These are phyloP conservation scores for Pelargonium australe DNA, from an alignment of 441 rosid genomes.

Conservation along the genomic window DNA sequence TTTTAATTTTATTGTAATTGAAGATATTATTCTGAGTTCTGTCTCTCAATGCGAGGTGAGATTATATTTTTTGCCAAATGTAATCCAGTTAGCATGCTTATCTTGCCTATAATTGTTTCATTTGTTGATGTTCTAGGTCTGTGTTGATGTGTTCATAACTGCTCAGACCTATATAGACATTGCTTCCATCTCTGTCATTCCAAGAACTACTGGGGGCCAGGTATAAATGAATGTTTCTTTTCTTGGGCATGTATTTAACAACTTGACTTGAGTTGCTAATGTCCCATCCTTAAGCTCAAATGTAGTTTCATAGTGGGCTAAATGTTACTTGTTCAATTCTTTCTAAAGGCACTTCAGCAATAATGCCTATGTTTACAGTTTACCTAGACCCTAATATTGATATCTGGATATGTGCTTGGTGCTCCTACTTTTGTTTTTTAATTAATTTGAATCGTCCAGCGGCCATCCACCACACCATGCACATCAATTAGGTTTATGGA, in stretches of 20 bases:
- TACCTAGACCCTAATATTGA: neutral
- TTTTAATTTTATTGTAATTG: neutral
- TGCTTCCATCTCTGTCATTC: slow-evolving; percentile 82
- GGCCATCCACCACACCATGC: neutral
- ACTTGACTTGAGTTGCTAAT: slow-evolving; percentile 5
- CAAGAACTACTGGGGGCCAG: slow-evolving; percentile 96
- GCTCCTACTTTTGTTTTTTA: neutral
- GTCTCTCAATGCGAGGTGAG: slow-evolving; percentile 10
- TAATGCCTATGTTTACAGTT: neutral
- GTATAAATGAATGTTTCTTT: slow-evolving; percentile 29
- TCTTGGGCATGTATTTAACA: slow-evolving; percentile 7
- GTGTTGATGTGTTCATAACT: slow-evolving; percentile 81
- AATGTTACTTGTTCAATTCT: neutral
- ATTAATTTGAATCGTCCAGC: neutral
- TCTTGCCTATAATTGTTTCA: slow-evolving; percentile 12
- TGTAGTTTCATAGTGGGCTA: neutral
- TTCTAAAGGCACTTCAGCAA: neutral
- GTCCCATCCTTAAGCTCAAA: neutral
- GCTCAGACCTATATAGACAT: slow-evolving; percentile 77
- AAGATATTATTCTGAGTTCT: neutral
- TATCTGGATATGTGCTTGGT: neutral
- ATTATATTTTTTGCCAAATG: neutral
- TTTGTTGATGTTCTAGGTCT: slow-evolving; percentile 49
- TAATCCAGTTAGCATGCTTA: slow-evolving; percentile 11
- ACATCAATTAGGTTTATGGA: neutral